Evolutionary conservation across 2,329 filamentous ascomycete species (phyloP).

Genomic region (Coniochaeta sp.): DNA sequence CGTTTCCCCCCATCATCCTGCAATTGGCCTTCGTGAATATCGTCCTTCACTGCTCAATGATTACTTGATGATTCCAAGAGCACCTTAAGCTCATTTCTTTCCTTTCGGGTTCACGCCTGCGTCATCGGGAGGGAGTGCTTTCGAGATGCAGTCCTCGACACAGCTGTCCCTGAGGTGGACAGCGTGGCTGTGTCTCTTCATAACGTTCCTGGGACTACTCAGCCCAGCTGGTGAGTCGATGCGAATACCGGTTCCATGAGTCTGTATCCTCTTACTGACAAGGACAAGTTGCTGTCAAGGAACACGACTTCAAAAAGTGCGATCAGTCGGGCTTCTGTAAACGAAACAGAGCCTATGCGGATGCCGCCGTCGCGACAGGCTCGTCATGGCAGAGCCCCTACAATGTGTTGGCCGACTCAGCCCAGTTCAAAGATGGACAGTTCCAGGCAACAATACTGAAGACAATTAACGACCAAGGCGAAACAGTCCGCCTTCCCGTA

Average conservation of each 20-base stretch:
- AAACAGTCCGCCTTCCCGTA: slow-evolving; percentile 72
- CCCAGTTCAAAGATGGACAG: slow-evolving; percentile 72
- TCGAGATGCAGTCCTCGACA: slow-evolving; percentile 41
- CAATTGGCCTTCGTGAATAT: background rate
- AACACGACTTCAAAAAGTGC: slow-evolving; percentile 96
- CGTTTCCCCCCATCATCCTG: background rate
- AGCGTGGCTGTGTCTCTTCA: slow-evolving; percentile 52
- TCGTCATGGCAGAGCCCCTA: slow-evolving; percentile 73
- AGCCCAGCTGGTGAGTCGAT: slow-evolving; percentile 51
- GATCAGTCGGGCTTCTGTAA: slow-evolving; percentile 95
- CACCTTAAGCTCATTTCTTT: slow-evolving; percentile 1
- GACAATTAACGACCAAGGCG: slow-evolving; percentile 55
- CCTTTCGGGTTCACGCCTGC: slow-evolving; percentile 3
- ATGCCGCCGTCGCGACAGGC: slow-evolving; percentile 59
- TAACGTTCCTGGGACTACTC: slow-evolving; percentile 52
- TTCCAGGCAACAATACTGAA: slow-evolving; percentile 79
- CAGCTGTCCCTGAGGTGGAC: slow-evolving; percentile 57
- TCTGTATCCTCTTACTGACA: background rate
- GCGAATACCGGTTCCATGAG: background rate
- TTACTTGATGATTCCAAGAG: slow-evolving; percentile 3
- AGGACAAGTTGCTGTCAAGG: slow-evolving; percentile 70
- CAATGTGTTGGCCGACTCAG: slow-evolving; percentile 61
- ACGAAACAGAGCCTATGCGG: slow-evolving; percentile 85
- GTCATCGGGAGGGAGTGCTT: background rate
- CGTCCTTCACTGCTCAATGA: background rate